Conservation (phyloP, 371 early-diverging fungal genomes). For the Coemansia sp. region DNA sequence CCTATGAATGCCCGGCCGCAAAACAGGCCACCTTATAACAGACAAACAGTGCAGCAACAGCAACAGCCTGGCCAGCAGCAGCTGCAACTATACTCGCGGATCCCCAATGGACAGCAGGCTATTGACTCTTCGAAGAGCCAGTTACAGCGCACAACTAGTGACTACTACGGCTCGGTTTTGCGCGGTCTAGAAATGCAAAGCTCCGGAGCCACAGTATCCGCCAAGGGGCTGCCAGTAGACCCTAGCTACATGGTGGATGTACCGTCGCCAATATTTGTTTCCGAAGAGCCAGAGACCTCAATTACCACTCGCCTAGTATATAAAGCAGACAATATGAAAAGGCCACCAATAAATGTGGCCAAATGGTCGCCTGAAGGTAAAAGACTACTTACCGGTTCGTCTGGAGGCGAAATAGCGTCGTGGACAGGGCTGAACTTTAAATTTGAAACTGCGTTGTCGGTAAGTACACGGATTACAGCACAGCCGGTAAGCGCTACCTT, state of each 20-base stretch:
- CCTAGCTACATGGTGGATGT: slow-evolving; percentile 86
- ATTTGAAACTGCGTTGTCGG: slow-evolving; percentile 99
- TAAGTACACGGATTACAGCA: slow-evolving; percentile 6
- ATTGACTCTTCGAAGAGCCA: slow-evolving; percentile 58
- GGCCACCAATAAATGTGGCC: slow-evolving; percentile 96
- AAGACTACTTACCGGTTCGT: slow-evolving; percentile 95
- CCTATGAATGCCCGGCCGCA: neutral
- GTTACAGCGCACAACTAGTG: slow-evolving; percentile 94
- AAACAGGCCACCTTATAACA: neutral
- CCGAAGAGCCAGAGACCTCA: slow-evolving; percentile 76
- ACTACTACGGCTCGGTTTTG: slow-evolving; percentile 87
- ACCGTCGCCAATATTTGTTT: slow-evolving; percentile 80
- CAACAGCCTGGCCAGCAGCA: slow-evolving; percentile 6
- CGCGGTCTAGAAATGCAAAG: slow-evolving; percentile 70
- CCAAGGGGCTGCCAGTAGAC: slow-evolving; percentile 73
- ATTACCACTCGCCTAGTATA: slow-evolving; percentile 94
- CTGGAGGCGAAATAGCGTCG: slow-evolving; percentile 98
- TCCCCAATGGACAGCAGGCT: slow-evolving; percentile 8
- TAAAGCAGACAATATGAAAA: slow-evolving; percentile 95
- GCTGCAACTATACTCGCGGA: slow-evolving; percentile 4
- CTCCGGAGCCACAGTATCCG: slow-evolving; percentile 16
- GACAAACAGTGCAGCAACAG: slow-evolving; percentile 1
- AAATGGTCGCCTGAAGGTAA: slow-evolving; percentile 99
- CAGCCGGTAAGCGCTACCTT: neutral
- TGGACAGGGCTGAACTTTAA: slow-evolving; percentile 99